phyloP scores from a whole-genome alignment of 1,139 yeast species.

The Yamadazyma siamensis region DNA sequence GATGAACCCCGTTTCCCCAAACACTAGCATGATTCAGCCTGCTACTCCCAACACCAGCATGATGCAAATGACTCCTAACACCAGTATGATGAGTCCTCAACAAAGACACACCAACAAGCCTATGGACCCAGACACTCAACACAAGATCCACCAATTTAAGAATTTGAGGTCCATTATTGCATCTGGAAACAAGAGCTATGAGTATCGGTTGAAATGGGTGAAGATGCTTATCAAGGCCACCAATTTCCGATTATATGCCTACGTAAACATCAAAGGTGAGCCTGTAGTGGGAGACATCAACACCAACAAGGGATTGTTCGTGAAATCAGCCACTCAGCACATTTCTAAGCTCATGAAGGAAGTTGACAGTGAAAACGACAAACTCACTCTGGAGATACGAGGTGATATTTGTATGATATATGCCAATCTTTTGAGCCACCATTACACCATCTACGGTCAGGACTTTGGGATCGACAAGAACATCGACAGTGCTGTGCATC shows the following conservation, averaged over 20 bases:
- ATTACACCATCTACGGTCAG: slow-evolving; percentile 32
- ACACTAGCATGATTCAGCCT: slow-evolving; percentile 1
- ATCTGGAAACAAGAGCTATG: slow-evolving; percentile 42
- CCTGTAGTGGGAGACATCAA: slow-evolving; percentile 26
- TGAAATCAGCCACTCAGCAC: slow-evolving; percentile 41
- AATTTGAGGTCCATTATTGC: slow-evolving; percentile 37
- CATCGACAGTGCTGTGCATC: slow-evolving; percentile 27
- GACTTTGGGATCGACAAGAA: slow-evolving; percentile 36
- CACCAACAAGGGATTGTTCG: slow-evolving; percentile 33
- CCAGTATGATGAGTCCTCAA: slow-evolving; percentile 1
- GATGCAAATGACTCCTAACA: background rate
- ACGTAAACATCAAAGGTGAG: slow-evolving; percentile 46
- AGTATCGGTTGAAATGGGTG: slow-evolving; percentile 43
- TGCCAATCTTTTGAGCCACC: slow-evolving; percentile 39
- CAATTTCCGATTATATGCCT: slow-evolving; percentile 38
- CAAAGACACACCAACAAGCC: slow-evolving; percentile 2
- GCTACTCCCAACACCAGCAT: slow-evolving; percentile 4
- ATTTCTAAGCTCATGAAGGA: slow-evolving; percentile 38
- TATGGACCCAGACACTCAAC: slow-evolving; percentile 22
- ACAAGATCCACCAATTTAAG: slow-evolving; percentile 35
- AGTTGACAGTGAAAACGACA: slow-evolving; percentile 19
- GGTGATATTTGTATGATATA: slow-evolving; percentile 34
- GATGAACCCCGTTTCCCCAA: slow-evolving; percentile 2
- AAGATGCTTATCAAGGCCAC: slow-evolving; percentile 43
- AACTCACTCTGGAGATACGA: slow-evolving; percentile 21